Evolutionary conservation across 495 filamentous ascomycete genomes (phyloP).

Genomic region (Cairneyella variabilis): DNA sequence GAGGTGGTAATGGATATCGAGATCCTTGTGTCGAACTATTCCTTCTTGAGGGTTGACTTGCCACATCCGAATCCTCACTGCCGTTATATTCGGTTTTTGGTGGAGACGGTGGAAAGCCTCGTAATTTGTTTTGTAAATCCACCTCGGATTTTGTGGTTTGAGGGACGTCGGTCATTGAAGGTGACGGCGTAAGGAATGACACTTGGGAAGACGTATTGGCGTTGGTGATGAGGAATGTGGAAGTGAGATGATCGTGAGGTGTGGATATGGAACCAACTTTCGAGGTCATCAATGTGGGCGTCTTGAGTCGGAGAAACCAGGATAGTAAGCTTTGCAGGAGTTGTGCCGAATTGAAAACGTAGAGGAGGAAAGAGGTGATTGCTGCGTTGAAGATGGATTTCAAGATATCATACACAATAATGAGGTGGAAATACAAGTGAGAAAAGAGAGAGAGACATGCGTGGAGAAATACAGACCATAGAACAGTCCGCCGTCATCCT

Average conservation of each 20-base stretch:
- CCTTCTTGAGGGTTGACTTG: conserved; percentile 13
- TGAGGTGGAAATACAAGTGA: not conserved
- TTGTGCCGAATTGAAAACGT: not conserved
- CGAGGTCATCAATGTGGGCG: too few species aligned
- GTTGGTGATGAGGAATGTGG: not conserved
- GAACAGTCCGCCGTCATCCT: not conserved
- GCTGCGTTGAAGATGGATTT: conserved; percentile 1
- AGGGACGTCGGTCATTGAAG: too few species aligned
- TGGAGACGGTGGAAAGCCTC: conserved; percentile 19
- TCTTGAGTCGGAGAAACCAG: too few species aligned
- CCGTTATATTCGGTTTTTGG: conserved; percentile 20
- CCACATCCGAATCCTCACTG: conserved; percentile 12
- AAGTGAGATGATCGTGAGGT: too few species aligned
- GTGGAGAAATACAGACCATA: conserved; percentile 9
- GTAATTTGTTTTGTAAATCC: not conserved
- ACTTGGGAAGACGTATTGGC: not conserved
- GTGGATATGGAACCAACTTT: too few species aligned
- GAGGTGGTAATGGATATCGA: conserved; percentile 63
- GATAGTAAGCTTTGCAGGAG: not conserved
- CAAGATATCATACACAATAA: not conserved
- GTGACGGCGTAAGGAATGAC: not conserved
- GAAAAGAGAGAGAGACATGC: conserved; percentile 2
- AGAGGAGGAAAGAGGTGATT: not conserved
- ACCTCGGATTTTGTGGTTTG: too few species aligned
- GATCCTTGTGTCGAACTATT: conserved; percentile 5